phyloP scores from a whole-genome alignment of 1,284 basidiomycete species.

The Puccinia hordei region DNA sequence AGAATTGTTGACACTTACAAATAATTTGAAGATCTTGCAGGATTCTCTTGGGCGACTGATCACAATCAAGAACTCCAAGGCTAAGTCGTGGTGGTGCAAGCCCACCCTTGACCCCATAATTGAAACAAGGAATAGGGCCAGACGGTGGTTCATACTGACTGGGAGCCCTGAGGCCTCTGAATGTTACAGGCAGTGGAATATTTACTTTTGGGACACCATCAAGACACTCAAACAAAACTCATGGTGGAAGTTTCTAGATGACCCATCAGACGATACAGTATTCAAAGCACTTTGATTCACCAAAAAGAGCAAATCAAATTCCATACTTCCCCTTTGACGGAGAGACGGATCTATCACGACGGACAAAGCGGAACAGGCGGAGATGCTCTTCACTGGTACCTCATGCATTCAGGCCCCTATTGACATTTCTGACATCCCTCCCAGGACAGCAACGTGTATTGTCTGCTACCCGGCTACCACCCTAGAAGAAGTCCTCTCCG shows the following conservation, averaged over 20 bases:
- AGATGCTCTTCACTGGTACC: not conserved
- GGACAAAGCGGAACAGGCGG: constrained; percentile 2
- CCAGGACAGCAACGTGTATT: not conserved
- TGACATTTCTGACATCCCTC: not conserved
- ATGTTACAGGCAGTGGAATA: no score
- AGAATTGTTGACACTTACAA: no score
- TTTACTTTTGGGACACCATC: not conserved
- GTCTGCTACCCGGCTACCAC: not conserved
- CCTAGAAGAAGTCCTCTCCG: not conserved
- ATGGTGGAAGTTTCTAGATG: not conserved
- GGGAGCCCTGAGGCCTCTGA: not conserved
- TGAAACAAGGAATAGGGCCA: not conserved
- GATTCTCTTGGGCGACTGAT: not conserved
- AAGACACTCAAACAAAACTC: not conserved
- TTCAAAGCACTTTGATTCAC: not conserved
- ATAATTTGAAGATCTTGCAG: not conserved
- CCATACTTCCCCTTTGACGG: not conserved
- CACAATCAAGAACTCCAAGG: not conserved
- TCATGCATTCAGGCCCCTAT: not conserved
- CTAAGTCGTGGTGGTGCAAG: not conserved
- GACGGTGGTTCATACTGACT: not conserved
- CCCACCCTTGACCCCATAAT: not conserved
- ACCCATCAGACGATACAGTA: not conserved
- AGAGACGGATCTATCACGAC: not conserved
- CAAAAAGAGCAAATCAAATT: not conserved